These are phyloP conservation scores for Penicillium odoratum DNA, from an alignment of 495 filamentous ascomycete genomes.

Conservation along the genomic window DNA sequence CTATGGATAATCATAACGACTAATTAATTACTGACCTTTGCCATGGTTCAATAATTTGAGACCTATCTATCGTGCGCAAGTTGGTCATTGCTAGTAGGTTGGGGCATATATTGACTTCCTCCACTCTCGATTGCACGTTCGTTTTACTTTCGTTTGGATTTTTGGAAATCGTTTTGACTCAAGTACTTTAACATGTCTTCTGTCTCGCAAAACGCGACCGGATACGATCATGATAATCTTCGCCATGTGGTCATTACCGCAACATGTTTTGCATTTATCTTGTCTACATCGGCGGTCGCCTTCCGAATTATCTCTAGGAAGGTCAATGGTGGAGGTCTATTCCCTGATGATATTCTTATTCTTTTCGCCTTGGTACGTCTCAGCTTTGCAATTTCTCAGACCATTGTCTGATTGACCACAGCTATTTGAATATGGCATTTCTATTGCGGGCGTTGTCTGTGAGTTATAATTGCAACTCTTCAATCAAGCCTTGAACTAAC, in stretches of 20 bases:
- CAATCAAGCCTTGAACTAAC: neutral
- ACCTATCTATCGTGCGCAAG: slow-evolving; percentile 10
- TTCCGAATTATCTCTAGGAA: slow-evolving; percentile 26
- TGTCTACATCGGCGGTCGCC: slow-evolving; percentile 25
- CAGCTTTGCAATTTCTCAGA: neutral
- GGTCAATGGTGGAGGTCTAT: slow-evolving; percentile 23
- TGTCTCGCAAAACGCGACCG: slow-evolving; percentile 7
- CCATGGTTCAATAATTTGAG: slow-evolving; percentile 6
- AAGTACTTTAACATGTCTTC: slow-evolving; percentile 13
- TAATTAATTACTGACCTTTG: neutral
- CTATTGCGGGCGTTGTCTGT: slow-evolving; percentile 26
- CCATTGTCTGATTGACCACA: neutral
- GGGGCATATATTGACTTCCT: neutral
- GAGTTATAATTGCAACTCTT: neutral
- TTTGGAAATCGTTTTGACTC: neutral
- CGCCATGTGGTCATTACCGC: slow-evolving; percentile 29
- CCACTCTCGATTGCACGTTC: neutral
- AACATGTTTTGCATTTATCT: slow-evolving; percentile 27
- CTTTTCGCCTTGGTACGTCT: slow-evolving; percentile 20
- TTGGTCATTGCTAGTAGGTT: neutral
- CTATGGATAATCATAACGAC: neutral
- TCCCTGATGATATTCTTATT: slow-evolving; percentile 23
- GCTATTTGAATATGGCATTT: slow-evolving; percentile 25
- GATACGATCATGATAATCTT: slow-evolving; percentile 24
- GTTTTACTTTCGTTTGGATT: too few species aligned